These are phyloP conservation scores for Apiospora aurea DNA, from an alignment of 2,329 filamentous ascomycete genomes.

Conservation along the genomic window DNA sequence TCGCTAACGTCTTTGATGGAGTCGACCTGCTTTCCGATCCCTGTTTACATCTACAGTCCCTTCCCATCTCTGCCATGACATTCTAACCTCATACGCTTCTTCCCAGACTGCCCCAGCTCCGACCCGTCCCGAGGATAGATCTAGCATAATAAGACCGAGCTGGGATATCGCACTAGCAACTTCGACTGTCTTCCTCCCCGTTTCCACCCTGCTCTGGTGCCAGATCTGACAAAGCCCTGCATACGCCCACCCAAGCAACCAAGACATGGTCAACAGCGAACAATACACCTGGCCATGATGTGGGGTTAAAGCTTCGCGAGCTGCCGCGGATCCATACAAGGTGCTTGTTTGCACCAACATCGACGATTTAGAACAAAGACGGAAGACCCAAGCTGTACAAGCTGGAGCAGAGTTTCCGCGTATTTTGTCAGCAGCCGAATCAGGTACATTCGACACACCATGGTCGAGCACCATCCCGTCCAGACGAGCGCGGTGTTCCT, in stretches of 20 bases:
- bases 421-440: background rate
- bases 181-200: constrained; percentile 1
- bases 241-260: background rate
- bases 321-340: constrained; percentile 11
- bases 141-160: background rate
- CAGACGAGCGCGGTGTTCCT: constrained; percentile 46
- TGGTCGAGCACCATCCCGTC: constrained; percentile 44
- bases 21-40: constrained; percentile 9
- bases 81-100: background rate
- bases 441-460: constrained; percentile 29
- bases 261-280: constrained; percentile 13
- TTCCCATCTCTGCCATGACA: background rate
- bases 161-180: background rate
- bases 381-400: background rate
- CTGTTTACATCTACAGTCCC: background rate
- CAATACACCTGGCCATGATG: background rate
- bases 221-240: constrained; percentile 7
- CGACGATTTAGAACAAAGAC: background rate
- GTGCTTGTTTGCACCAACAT: constrained; percentile 18
- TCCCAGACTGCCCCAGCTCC: background rate
- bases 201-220: background rate
- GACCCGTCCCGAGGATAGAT: background rate
- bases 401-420: background rate
- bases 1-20: constrained; percentile 6
- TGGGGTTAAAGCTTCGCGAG: constrained; percentile 21